A percentile compares a stretch with the other conserved stretches of the same genome.
Conservation (phyloP, 306 rosid genomes). For the Chamaecrista fasciculata region DNA sequence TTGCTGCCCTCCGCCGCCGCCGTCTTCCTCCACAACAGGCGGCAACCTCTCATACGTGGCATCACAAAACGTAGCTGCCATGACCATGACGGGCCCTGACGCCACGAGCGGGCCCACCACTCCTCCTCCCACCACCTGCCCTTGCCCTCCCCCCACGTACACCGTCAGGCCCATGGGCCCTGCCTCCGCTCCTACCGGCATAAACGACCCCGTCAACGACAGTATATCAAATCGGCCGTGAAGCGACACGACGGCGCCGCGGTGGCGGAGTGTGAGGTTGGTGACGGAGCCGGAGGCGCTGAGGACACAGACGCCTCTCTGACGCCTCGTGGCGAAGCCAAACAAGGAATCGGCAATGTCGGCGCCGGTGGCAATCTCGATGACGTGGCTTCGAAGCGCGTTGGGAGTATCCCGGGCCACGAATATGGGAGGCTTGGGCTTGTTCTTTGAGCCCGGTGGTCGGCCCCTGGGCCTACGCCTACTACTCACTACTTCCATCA, state of each 20-base stretch:
- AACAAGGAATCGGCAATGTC: constrained; percentile 54
- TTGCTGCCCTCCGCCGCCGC: no score
- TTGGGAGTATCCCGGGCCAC: constrained; percentile 66
- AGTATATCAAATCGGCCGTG: constrained; percentile 67
- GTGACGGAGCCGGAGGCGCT: constrained; percentile 62
- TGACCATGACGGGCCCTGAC: constrained; percentile 58
- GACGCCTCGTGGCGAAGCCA: constrained; percentile 52
- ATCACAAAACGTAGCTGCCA: constrained; percentile 66
- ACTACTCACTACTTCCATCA: constrained; percentile 34
- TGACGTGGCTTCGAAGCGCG: constrained; percentile 67
- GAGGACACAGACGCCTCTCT: constrained; percentile 67
- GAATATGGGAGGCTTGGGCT: constrained; percentile 55
- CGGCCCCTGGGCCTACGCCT: constrained; percentile 52
- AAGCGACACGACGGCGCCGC: constrained; percentile 54
- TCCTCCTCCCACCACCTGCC: constrained; percentile 63
- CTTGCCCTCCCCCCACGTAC: constrained; percentile 61
- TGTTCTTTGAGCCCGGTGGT: no score
- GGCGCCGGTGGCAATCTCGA: constrained; percentile 62
- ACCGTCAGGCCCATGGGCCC: constrained; percentile 59
- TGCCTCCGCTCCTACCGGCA: constrained; percentile 52
- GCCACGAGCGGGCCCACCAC: constrained; percentile 73
- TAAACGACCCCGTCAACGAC: constrained; percentile 51
- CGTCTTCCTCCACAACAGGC: constrained; percentile 57
- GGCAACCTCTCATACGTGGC: constrained; percentile 68
- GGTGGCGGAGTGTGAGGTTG: constrained; percentile 61